Base-by-base conservation (phyloP, 202 grass and related monocot species). In the Cymbopogon flexuosus region DNA sequence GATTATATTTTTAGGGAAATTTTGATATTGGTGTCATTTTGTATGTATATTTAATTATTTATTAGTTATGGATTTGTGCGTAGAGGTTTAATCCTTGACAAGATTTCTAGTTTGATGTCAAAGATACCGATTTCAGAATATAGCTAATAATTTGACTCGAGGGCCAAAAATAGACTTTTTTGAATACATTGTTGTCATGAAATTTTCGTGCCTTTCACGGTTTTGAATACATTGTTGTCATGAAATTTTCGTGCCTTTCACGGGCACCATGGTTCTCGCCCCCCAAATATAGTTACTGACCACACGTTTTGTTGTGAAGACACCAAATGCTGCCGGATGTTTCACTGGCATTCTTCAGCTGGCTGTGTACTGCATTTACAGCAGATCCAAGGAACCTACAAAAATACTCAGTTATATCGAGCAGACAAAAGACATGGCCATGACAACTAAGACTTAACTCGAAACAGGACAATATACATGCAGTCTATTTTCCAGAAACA, bases 361-460 rank as follows among this genome's bases (percentile, higher is more conserved):
- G 75, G 66, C 84, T 62, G 75, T 97, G 23, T 91, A 97, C 78
- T 86, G 63, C 40, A 86, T 93, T 42, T 97, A 97, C 75, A 91
- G 83, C 34, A 88, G 79, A 73, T 47, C 77, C 65, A 73, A 82
- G 59, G 70, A 84, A 79, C 11, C 77, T 40, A 72, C 76, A 10
- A 83, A 85, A 52, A 61, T 45, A 65, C 68, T 61, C 24, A 62
- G 77, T 21, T 66, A 88, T 39, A 78, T 85, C 16, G 88, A 93
- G 47, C 73, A 75, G 45, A 64, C 74, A 74, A 83, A 81, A 60
- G 43, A 46, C 33, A 27, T 41, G 18, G 73, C 81, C 65, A 31
- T 75, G 21, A 35, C 34, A 29, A 51, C 75, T n/a, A 68, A 42
- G 19, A 36, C 37, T 42, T 68, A 27, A 43, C 43, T 15, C 3